A percentile compares a stretch with the other conserved stretches of the same genome.
phyloP scores from a whole-genome alignment of 2,329 filamentous ascomycete species.

The Pseudogymnoascus sp. region DNA sequence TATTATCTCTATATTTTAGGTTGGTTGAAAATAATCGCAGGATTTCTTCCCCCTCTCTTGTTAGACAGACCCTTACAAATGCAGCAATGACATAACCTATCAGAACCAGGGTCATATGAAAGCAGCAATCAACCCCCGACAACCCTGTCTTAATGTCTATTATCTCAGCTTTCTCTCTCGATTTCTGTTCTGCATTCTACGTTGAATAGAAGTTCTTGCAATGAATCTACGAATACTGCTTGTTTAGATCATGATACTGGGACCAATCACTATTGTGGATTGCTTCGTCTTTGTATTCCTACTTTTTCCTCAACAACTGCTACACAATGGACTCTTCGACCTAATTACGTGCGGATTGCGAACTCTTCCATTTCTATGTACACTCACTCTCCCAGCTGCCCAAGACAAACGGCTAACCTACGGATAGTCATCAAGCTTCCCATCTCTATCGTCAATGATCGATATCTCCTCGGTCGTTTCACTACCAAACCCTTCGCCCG shows the following conservation, averaged over 20 bases:
- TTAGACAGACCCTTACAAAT: background rate
- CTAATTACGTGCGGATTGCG: constrained; percentile 53
- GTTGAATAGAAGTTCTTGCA: background rate
- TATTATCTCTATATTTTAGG: background rate
- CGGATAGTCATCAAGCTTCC: constrained; percentile 53
- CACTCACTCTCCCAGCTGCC: background rate
- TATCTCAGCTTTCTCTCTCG: background rate
- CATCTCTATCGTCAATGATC: constrained; percentile 50
- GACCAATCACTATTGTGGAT: constrained; percentile 68
- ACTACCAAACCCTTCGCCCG: constrained; percentile 58
- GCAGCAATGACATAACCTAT: background rate
- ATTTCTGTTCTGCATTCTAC: background rate
- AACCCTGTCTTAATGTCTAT: background rate
- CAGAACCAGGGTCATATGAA: constrained; percentile 3
- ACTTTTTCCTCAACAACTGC: constrained; percentile 64
- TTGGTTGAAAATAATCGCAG: background rate
- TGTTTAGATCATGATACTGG: constrained; percentile 57
- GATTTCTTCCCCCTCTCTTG: background rate
- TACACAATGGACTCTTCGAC: constrained; percentile 57
- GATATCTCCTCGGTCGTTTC: constrained; percentile 42
- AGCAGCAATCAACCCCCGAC: background rate
- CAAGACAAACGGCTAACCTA: background rate
- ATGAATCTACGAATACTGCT: background rate
- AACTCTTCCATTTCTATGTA: constrained; percentile 66
- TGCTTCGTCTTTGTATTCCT: constrained; percentile 67